phyloP scores from a whole-genome alignment of 2,329 filamentous ascomycete genomes.

The Penicillium sp. region DNA sequence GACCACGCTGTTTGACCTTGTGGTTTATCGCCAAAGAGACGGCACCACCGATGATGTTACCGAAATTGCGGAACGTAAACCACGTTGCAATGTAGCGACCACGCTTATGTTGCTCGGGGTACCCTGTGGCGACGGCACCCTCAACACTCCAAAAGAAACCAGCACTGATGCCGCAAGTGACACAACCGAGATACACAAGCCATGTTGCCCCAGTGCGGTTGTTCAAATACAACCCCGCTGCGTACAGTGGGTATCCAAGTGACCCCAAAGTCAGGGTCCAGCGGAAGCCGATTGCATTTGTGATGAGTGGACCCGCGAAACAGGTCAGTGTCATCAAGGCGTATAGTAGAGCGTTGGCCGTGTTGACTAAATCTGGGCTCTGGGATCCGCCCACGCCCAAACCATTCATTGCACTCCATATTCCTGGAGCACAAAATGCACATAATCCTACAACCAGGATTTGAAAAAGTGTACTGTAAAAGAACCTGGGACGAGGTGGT shows the following conservation, averaged over 20 bases:
- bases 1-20: constrained; percentile 32
- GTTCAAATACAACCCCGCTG: constrained; percentile 44
- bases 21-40: constrained; percentile 53
- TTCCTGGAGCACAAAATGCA: constrained; percentile 45
- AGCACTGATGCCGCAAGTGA: constrained; percentile 41
- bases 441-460: constrained; percentile 43
- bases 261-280: constrained; percentile 47
- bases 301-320: constrained; percentile 38
- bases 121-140: constrained; percentile 44
- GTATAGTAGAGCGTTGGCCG: constrained; percentile 50
- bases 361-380: constrained; percentile 44
- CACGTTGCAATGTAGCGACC: constrained; percentile 35
- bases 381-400: constrained; percentile 47
- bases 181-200: constrained; percentile 43
- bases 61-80: constrained; percentile 45
- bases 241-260: constrained; percentile 45
- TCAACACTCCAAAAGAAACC: constrained; percentile 48
- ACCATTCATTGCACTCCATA: constrained; percentile 48
- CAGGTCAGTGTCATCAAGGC: constrained; percentile 49
- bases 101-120: constrained; percentile 31
- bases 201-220: constrained; percentile 40
- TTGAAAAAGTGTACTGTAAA: constrained; percentile 35
- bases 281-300: constrained; percentile 22
- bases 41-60: constrained; percentile 52
- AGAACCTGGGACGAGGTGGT: constrained; percentile 4